Evolutionary conservation across 768 basidiomycete species (phyloP).

Genomic region (Russula abietina): DNA sequence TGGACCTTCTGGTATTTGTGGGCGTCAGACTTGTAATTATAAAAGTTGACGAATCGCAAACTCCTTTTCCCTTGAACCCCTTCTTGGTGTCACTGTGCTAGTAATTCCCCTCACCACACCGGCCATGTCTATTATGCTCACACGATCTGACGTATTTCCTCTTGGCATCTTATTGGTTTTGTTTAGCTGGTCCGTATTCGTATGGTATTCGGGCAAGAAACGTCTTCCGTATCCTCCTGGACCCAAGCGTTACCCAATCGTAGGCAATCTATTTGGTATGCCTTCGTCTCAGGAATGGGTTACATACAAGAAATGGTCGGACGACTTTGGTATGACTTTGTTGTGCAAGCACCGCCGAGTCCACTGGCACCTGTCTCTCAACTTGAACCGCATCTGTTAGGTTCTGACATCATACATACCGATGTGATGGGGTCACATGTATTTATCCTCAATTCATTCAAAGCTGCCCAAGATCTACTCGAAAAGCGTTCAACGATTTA

Average conservation of each 20-base stretch:
- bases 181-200: too few relatives aligned
- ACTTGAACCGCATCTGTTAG: neutral
- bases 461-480: constrained; percentile 28
- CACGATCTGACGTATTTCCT: too few relatives aligned
- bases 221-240: constrained; percentile 9
- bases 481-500: constrained; percentile 27
- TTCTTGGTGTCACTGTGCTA: too few relatives aligned
- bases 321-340: constrained; percentile 21
- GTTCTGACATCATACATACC: constrained; percentile 25
- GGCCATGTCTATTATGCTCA: too few relatives aligned
- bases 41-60: too few relatives aligned
- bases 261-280: constrained; percentile 26
- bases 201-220: too few relatives aligned
- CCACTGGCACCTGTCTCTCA: neutral
- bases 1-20: too few relatives aligned
- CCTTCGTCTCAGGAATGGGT: constrained; percentile 22
- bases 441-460: constrained; percentile 26
- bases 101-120: too few relatives aligned
- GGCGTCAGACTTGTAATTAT: too few relatives aligned
- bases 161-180: too few relatives aligned
- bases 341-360: too few relatives aligned
- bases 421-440: constrained; percentile 24
- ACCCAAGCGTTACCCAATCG: constrained; percentile 22
- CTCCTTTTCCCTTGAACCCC: too few relatives aligned
- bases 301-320: constrained; percentile 19